Evolutionary conservation across 352 stramenopile species (phyloP).

Genomic region (Pythium plurisporium): DNA sequence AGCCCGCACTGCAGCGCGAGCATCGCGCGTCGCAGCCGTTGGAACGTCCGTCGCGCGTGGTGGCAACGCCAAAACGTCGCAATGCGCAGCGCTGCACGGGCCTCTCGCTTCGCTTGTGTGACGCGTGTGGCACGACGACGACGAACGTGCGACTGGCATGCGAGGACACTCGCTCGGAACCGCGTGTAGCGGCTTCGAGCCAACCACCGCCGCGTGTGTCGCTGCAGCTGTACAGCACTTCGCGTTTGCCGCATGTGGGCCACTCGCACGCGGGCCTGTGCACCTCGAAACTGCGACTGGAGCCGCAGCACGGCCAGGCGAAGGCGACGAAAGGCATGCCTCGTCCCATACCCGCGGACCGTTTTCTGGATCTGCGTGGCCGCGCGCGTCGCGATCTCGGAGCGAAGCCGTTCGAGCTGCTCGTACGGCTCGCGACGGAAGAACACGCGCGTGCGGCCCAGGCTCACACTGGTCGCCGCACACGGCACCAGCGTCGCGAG

Average conservation of each 20-base stretch:
- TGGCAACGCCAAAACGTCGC: constrained; percentile 36
- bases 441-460: constrained; percentile 93
- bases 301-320: constrained; percentile 34
- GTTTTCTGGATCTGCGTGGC: constrained; percentile 52
- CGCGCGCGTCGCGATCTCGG: constrained; percentile 25
- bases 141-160: constrained; percentile 47
- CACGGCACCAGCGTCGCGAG: constrained; percentile 3
- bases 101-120: constrained; percentile 41
- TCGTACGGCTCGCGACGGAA: constrained; percentile 93
- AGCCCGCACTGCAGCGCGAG: constrained; percentile 55
- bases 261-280: constrained; percentile 30
- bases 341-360: constrained; percentile 41
- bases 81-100: constrained; percentile 38
- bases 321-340: constrained; percentile 31
- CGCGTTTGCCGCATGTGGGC: constrained; percentile 35
- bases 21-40: constrained; percentile 19
- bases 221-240: constrained; percentile 39
- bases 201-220: constrained; percentile 35
- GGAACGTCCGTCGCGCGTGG: constrained; percentile 29
- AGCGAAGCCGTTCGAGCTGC: constrained; percentile 77
- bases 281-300: constrained; percentile 40
- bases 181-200: constrained; percentile 26
- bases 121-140: constrained; percentile 29
- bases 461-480: constrained; percentile 34
- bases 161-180: constrained; percentile 36